Percentiles rank a stretch among this genome's conserved stretches.
Evolutionary conservation across 2,329 filamentous ascomycete species (phyloP).

Genomic region (Pseudopithomyces chartarum): DNA sequence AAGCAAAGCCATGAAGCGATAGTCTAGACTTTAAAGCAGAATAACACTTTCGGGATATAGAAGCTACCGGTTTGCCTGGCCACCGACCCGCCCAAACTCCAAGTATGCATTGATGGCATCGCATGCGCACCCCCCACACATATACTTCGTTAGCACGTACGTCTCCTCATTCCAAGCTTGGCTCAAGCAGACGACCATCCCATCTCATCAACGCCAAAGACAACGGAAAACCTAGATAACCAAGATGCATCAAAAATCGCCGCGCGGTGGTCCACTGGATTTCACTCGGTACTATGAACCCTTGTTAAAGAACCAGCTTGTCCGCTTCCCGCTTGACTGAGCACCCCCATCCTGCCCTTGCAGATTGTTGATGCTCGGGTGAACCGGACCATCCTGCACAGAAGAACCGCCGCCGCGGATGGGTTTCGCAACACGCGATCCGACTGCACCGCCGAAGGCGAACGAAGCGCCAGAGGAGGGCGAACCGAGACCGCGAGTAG

Average conservation of each 20-base stretch:
- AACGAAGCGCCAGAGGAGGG: slow-evolving; percentile 62
- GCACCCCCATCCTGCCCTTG: slow-evolving; percentile 57
- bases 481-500: slow-evolving; percentile 78
- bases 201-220: slow-evolving; percentile 1
- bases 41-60: slow-evolving; percentile 7
- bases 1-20: not conserved
- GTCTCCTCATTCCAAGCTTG: not conserved
- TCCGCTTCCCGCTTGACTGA: slow-evolving; percentile 65
- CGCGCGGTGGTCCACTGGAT: not conserved
- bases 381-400: slow-evolving; percentile 40
- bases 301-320: slow-evolving; percentile 77
- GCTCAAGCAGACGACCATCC: not conserved
- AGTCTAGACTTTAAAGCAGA: no score
- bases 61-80: not conserved
- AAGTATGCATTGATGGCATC: slow-evolving; percentile 4
- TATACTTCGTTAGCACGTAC: slow-evolving; percentile 1
- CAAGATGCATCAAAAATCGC: slow-evolving; percentile 4
- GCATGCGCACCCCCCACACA: not conserved
- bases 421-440: slow-evolving; percentile 67
- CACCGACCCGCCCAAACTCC: not conserved
- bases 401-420: slow-evolving; percentile 55
- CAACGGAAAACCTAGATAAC: not conserved
- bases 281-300: slow-evolving; percentile 10
- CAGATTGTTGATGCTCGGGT: slow-evolving; percentile 51
- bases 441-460: slow-evolving; percentile 66